These are phyloP conservation scores for Purpureocillium takamizusanense DNA, from an alignment of 2,329 filamentous ascomycete species.

Conservation along the genomic window DNA sequence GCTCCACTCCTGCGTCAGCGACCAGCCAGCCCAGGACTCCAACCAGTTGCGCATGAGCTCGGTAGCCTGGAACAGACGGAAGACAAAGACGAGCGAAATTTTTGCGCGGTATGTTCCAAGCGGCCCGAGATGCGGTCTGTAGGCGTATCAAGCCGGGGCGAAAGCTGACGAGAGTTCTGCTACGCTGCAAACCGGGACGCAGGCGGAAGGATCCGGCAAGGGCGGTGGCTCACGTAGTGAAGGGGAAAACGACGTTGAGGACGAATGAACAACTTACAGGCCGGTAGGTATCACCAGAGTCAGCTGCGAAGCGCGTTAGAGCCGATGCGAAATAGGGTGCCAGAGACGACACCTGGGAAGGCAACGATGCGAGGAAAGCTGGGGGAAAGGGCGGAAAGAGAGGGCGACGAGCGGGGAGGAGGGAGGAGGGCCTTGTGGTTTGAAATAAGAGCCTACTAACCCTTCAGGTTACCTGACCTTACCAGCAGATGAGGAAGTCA, in stretches of 20 bases:
- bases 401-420: conserved; percentile 13
- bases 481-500: not conserved
- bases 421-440: conserved; percentile 15
- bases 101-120: too few species aligned
- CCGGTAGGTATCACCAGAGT: conserved; percentile 52
- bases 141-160: too few species aligned
- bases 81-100: too few species aligned
- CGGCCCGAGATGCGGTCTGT: too few species aligned
- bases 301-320: conserved; percentile 42
- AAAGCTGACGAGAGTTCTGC: too few species aligned
- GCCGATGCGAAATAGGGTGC: conserved; percentile 14
- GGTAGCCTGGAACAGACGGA: too few species aligned
- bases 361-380: conserved; percentile 9
- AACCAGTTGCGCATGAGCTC: too few species aligned
- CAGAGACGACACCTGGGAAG: conserved; percentile 8
- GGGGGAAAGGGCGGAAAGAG: conserved; percentile 1
- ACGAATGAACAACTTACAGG: conserved; percentile 36
- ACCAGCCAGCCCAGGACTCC: too few species aligned
- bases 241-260: conserved; percentile 7
- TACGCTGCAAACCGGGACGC: not conserved
- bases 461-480: not conserved
- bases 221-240: conserved; percentile 4
- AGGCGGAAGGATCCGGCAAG: not conserved
- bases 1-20: too few species aligned
- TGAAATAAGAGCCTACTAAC: conserved; percentile 16